Base-by-base conservation (phyloP, 305 asterid species). In the Fraxinus greggii region DNA sequence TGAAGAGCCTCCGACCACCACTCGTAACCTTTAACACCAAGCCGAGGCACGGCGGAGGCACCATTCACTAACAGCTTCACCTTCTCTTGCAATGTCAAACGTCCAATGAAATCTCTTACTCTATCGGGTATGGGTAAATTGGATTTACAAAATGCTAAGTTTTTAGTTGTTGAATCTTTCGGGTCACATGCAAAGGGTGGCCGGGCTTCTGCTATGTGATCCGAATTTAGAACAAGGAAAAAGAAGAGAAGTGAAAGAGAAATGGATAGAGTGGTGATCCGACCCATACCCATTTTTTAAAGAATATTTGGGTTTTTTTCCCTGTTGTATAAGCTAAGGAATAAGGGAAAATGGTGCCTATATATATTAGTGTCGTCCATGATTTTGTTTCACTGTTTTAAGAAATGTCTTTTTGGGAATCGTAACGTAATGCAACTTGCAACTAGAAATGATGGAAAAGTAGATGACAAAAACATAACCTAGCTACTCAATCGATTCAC, bases 1-100 rank as follows among this genome's bases (percentile, higher is more conserved):
- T 94, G 98, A 23, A 94, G 94, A 32, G 98, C 98, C 87, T 94
- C 98, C 78, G 98, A 94, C 98, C 98, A 94, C 98, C 98, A 94
- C 82, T 94, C 93, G 84, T 94, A 94, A 3, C 88, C 87, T 76
- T 82, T 82, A 80, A 94, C 87, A 19, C 98, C 98, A 45, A 94
- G 89, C 79, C 98, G 84, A 17, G 90, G 89, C 85, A 94, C 94
- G 10, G 91, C 90, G 15, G 89, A 91, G 5, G 97, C 97, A 70
- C 72, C 87, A 88, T 85, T 90, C 65, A 77, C 94, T 33, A 94
- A 31, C 70, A 93, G 83, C 85, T 80, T 85, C 1, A 93, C 92
- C 88, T 94, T 94, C 88, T 94, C 98, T 81, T 87, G 94, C 91
- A 94, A 70, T 9, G 95, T 93, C 85, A 94, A 40, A 17, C 96